Evolutionary conservation across 108 stramenopile genomes (phyloP).

Genomic region (Asterionellopsis glacialis): DNA sequence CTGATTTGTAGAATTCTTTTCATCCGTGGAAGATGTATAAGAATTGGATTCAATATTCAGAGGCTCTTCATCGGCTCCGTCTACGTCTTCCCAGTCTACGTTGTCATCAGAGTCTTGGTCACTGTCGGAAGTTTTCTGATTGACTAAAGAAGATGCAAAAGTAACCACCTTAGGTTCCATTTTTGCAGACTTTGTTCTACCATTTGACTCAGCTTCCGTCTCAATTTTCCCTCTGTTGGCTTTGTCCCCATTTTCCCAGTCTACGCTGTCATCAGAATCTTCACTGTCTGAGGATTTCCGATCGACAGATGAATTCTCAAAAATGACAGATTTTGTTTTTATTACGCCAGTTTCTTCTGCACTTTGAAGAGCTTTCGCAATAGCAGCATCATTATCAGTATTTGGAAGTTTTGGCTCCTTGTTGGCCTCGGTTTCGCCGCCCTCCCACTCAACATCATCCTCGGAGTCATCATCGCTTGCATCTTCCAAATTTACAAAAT

Average conservation of each 20-base stretch:
- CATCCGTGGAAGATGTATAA: too few species aligned
- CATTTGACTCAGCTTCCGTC: too few species aligned
- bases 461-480: slow-evolving; percentile 15
- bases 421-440: slow-evolving; percentile 19
- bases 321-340: background rate
- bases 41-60: too few species aligned
- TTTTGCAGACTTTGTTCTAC: too few species aligned
- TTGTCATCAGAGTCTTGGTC: slow-evolving; percentile 6
- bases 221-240: too few species aligned
- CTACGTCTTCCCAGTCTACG: slow-evolving; percentile 32
- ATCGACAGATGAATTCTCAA: background rate
- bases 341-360: background rate
- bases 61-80: too few species aligned
- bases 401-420: background rate
- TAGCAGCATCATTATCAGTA: background rate
- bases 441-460: slow-evolving; percentile 60
- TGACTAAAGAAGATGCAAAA: background rate
- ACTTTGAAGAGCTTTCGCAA: background rate
- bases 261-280: slow-evolving; percentile 11
- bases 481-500: background rate
- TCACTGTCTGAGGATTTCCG: background rate
- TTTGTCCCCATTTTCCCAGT: slow-evolving; percentile 28
- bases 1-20: too few species aligned
- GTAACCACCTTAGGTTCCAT: too few species aligned
- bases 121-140: background rate